Evolutionary conservation across 441 rosid species (phyloP).

Genomic region (Gossypium lobatum): DNA sequence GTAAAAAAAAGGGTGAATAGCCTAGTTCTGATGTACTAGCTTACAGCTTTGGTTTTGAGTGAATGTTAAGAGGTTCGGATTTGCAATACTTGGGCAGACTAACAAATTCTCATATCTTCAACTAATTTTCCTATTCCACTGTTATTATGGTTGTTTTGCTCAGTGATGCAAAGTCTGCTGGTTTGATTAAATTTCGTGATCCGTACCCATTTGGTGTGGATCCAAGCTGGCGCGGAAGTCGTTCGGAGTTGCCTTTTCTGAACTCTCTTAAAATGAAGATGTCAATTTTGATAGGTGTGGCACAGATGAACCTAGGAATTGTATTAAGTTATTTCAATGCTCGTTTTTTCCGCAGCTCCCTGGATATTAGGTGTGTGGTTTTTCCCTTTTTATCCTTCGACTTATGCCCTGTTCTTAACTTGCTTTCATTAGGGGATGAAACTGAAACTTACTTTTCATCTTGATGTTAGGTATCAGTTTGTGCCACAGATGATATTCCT

Average conservation of each 20-base stretch:
- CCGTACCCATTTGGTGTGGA: slow-evolving; percentile 96
- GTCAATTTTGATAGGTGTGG: slow-evolving; percentile 87
- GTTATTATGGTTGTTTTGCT: slow-evolving; percentile 18
- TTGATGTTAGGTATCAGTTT: slow-evolving; percentile 77
- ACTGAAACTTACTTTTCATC: slow-evolving; percentile 20
- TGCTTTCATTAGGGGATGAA: slow-evolving; percentile 10
- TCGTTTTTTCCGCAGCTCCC: slow-evolving; percentile 58
- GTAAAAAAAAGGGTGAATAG: neutral
- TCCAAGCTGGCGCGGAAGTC: slow-evolving; percentile 99
- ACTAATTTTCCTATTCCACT: neutral
- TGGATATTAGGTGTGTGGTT: slow-evolving; percentile 65
- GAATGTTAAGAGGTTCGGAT: neutral
- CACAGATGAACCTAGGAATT: slow-evolving; percentile 90
- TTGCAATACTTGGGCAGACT: neutral
- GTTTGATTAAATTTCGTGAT: slow-evolving; percentile 72
- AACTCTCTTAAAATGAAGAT: slow-evolving; percentile 98
- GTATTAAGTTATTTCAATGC: slow-evolving; percentile 88
- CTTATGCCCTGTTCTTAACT: slow-evolving; percentile 7
- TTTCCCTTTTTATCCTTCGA: neutral
- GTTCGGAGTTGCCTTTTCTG: slow-evolving; percentile 84
- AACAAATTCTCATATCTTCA: neutral
- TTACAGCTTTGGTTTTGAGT: neutral
- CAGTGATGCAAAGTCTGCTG: slow-evolving; percentile 71
- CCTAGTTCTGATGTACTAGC: neutral
- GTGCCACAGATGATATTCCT: slow-evolving; percentile 94